These are phyloP conservation scores for Epichloe scottii DNA, from an alignment of 2,329 filamentous ascomycete genomes.

Conservation along the genomic window DNA sequence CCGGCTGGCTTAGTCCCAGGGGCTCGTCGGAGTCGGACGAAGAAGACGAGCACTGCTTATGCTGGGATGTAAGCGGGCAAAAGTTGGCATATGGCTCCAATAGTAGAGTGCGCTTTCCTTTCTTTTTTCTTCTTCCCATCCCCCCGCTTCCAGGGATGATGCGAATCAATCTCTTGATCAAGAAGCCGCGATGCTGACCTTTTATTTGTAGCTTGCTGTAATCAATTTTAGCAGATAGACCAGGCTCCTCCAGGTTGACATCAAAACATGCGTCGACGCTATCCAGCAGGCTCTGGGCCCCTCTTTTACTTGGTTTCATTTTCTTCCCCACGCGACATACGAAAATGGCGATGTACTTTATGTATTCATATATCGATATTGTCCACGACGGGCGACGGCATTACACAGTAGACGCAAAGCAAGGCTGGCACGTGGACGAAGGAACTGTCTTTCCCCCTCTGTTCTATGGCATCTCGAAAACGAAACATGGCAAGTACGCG, in stretches of 20 bases:
- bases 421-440: neutral
- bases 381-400: neutral
- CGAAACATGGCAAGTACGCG: neutral
- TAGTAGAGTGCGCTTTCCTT: conserved; percentile 38
- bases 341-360: conserved; percentile 1
- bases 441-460: neutral
- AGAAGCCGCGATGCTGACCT: neutral
- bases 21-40: conserved; percentile 40
- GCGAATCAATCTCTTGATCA: neutral
- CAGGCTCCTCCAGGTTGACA: neutral
- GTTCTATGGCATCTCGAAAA: neutral
- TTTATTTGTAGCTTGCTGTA: conserved; percentile 28
- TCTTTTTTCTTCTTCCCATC: neutral
- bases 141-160: neutral
- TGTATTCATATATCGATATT: neutral
- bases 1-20: conserved; percentile 47
- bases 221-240: conserved; percentile 35
- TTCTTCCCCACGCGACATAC: neutral
- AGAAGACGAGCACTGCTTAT: conserved; percentile 47
- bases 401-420: neutral
- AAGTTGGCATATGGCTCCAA: conserved; percentile 53
- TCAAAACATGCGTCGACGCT: neutral
- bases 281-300: conserved; percentile 2
- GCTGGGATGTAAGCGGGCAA: conserved; percentile 49
- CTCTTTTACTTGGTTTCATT: neutral